phyloP scores from a whole-genome alignment of 2,329 filamentous ascomycete genomes.

The Cladosporium oxysporum region DNA sequence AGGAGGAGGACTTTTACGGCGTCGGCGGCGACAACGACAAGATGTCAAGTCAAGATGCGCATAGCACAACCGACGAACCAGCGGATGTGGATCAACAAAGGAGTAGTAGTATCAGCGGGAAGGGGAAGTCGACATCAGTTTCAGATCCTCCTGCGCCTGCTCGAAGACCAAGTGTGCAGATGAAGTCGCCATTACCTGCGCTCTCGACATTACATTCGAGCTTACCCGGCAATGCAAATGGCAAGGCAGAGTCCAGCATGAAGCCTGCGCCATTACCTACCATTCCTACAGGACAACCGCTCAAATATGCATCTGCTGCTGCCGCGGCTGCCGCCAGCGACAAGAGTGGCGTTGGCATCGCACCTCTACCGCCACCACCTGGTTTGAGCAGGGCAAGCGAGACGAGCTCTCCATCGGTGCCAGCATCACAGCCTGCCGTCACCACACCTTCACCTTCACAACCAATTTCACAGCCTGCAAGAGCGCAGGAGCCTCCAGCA shows the following conservation, averaged over 20 bases:
- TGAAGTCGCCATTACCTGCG: constrained; percentile 92
- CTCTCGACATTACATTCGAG: constrained; percentile 85
- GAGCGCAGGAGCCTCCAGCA: constrained; percentile 29
- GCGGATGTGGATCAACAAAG: constrained; percentile 58
- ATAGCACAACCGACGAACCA: constrained; percentile 85
- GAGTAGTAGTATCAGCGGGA: constrained; percentile 49
- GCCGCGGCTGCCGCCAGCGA: constrained; percentile 83
- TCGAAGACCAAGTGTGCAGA: constrained; percentile 79
- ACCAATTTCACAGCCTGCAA: constrained; percentile 29
- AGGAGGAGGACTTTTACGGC: constrained; percentile 87
- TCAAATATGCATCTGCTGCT: constrained; percentile 96
- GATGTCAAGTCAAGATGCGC: constrained; percentile 91
- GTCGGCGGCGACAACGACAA: constrained; percentile 79
- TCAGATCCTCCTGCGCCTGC: constrained; percentile 60
- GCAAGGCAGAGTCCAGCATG: constrained; percentile 65
- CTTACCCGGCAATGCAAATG: constrained; percentile 62
- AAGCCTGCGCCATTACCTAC: constrained; percentile 88
- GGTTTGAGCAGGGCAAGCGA: constrained; percentile 60
- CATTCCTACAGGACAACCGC: constrained; percentile 79
- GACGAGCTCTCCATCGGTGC: constrained; percentile 55
- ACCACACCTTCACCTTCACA: constrained; percentile 39
- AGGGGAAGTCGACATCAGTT: constrained; percentile 52
- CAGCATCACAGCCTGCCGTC: constrained; percentile 45
- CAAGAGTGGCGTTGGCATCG: constrained; percentile 85
- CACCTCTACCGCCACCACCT: constrained; percentile 88